Conservation (phyloP, 345 rosid genomes). For the Moringa oleifera region DNA sequence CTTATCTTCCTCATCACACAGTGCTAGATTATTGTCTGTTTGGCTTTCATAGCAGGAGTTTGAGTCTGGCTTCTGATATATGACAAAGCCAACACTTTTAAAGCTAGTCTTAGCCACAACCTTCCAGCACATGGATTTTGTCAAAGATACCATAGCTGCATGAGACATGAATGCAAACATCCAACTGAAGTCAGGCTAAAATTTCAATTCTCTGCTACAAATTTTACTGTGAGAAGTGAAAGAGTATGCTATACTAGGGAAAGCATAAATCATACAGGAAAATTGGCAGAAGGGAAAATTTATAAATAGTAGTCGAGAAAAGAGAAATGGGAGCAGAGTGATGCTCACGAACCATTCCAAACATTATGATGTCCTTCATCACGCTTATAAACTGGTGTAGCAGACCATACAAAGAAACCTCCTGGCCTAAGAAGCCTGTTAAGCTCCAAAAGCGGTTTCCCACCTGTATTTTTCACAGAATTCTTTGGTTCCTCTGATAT, state of each 20-base stretch:
- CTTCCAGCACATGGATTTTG: conserved; percentile 86
- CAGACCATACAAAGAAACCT: conserved; percentile 95
- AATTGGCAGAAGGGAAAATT: neutral
- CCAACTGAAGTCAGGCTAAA: neutral
- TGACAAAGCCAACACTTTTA: conserved; percentile 67
- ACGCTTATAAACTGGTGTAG: conserved; percentile 75
- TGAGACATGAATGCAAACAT: conserved; percentile 15
- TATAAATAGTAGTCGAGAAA: neutral
- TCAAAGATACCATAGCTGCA: conserved; percentile 72
- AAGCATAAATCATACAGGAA: neutral
- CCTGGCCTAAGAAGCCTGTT: conserved; percentile 92
- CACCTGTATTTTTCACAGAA: conserved; percentile 48
- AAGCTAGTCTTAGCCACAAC: conserved; percentile 52
- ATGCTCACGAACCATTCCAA: conserved; percentile 56
- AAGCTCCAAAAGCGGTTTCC: conserved; percentile 84
- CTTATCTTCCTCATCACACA: conserved; percentile 51
- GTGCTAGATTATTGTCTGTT: conserved; percentile 50
- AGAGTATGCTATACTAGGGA: neutral
- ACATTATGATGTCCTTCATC: conserved; percentile 52
- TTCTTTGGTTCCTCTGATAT: neutral
- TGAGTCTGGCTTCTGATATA: conserved; percentile 72
- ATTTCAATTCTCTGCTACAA: neutral
- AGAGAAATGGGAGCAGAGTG: neutral
- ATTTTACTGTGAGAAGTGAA: neutral
- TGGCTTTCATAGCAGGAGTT: conserved; percentile 67